Base-by-base conservation (phyloP, 2,329 filamentous ascomycete species). In the Talaromyces piceae region DNA sequence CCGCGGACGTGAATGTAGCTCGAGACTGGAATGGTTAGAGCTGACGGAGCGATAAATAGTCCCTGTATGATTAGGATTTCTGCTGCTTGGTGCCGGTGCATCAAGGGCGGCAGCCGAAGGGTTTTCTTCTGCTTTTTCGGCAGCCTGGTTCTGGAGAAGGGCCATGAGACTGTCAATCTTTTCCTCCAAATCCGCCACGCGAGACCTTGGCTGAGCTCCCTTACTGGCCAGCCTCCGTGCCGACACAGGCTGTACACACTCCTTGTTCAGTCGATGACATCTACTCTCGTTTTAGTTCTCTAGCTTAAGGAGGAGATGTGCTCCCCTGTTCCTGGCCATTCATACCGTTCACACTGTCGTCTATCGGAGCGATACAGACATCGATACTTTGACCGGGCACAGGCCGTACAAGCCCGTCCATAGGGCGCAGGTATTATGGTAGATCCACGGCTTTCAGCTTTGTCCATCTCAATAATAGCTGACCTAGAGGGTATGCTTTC, bases 281-380 rank as follows among this genome's bases (percentile, higher is more conserved):
- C 47, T 49, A 18, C 9, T 16, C 41, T 2, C 5, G 12, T 49
- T 4, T 16, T 5, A 37, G 18, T 22, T 18, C 13, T 37, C 9
- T 9, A 18, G 16, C 31, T 37, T 37, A 8, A n/a, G n/a, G n/a
- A n/a, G n/a, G n/a, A n/a, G n/a, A n/a, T n/a, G n/a, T n/a, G n/a
- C n/a, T n/a, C n/a, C n/a, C n/a, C n/a, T n/a, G n/a, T n/a, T n/a
- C n/a, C n/a, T n/a, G n/a, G 7, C 18, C 16, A 5, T 41, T 31
- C n/a, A 18, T 43, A 49, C 47, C 47, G 41, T 49, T 49, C 37
- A 18, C 47, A 49, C 25, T 25, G 6, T 16, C 37, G 37, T 31
- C 47, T 49, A 28, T 49, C 47, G 3, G 47, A 31, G 37, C 47
- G 47, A 43, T 49, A 49, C 2, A 28, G 22, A 37, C 47, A 49